Evolutionary conservation across 495 filamentous ascomycete species (phyloP).

Genomic region (Gamarada debralockiae): DNA sequence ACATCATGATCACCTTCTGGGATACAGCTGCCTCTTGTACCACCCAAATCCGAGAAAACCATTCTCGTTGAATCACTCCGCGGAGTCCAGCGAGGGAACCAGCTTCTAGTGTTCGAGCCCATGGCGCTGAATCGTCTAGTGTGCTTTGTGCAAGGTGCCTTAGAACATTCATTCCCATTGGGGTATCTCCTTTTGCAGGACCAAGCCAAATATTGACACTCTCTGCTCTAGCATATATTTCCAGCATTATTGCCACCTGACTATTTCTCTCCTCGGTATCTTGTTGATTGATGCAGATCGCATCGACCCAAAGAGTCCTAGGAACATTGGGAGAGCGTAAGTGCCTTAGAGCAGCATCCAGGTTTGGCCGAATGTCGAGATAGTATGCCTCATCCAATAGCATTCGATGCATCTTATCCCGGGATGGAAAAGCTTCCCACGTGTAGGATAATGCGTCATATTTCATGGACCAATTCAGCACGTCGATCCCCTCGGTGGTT

Average conservation of each 20-base stretch:
- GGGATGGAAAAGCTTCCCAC: not conserved
- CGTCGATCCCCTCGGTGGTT: not conserved
- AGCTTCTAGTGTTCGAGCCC: not conserved
- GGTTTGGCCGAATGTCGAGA: not conserved
- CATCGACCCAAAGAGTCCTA: not conserved
- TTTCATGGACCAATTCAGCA: not conserved
- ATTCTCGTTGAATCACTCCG: not conserved
- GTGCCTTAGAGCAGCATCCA: not conserved
- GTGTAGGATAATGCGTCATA: not conserved
- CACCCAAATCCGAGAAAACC: conserved; percentile 14
- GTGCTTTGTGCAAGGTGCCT: not conserved
- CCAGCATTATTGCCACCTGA: conserved; percentile 9
- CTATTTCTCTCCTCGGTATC: conserved; percentile 6
- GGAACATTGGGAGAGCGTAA: not conserved
- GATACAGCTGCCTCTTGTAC: conserved; percentile 12
- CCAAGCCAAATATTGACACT: conserved; percentile 5
- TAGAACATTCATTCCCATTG: not conserved
- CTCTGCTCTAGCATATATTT: conserved; percentile 3
- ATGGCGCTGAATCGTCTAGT: conserved; percentile 8
- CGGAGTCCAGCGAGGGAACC: not conserved
- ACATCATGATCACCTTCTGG: conserved; percentile 4
- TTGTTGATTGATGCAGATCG: conserved; percentile 11
- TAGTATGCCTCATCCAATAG: not conserved
- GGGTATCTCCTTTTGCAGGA: conserved; percentile 15
- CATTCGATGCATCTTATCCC: not conserved